phyloP scores from a whole-genome alignment of 2,329 filamentous ascomycete genomes.

The Mycosphaerelloides madeirae region DNA sequence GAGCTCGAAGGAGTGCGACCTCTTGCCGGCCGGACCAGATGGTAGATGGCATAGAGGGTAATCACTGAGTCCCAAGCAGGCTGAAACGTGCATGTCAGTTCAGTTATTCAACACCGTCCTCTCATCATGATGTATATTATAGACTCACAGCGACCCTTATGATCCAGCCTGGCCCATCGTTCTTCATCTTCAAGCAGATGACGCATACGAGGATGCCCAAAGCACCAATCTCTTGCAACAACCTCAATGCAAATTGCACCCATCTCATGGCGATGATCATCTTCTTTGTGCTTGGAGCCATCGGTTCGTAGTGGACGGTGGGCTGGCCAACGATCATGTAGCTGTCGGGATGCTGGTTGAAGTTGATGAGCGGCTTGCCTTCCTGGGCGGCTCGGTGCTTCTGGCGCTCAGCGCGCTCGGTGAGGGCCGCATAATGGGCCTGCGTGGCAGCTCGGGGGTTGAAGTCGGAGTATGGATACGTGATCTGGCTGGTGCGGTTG shows the following conservation, averaged over 20 bases:
- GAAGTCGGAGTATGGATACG: slow-evolving; percentile 56
- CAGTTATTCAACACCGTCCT: neutral
- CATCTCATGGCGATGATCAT: slow-evolving; percentile 66
- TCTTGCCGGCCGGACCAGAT: slow-evolving; percentile 66
- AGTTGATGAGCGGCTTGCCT: slow-evolving; percentile 73
- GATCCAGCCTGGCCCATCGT: slow-evolving; percentile 22
- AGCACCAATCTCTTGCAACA: slow-evolving; percentile 63
- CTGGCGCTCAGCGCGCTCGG: slow-evolving; percentile 45
- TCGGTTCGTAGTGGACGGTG: slow-evolving; percentile 56
- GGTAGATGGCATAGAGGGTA: slow-evolving; percentile 71
- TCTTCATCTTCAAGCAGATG: slow-evolving; percentile 64
- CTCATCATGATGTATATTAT: slow-evolving; percentile 50
- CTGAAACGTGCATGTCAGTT: slow-evolving; percentile 41
- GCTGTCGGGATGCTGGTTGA: slow-evolving; percentile 81
- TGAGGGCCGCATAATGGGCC: slow-evolving; percentile 61
- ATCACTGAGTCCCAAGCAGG: slow-evolving; percentile 70
- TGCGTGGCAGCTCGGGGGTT: slow-evolving; percentile 83
- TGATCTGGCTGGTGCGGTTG: slow-evolving; percentile 44
- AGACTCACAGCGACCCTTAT: slow-evolving; percentile 28
- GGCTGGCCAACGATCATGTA: slow-evolving; percentile 62
- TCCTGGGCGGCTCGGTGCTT: slow-evolving; percentile 58
- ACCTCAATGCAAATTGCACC: slow-evolving; percentile 63
- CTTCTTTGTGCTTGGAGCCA: slow-evolving; percentile 66
- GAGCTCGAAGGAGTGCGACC: slow-evolving; percentile 72
- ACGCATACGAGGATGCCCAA: slow-evolving; percentile 68